A percentile compares a stretch with the other conserved stretches of the same genome.
phyloP scores from a whole-genome alignment of 108 stramenopile species.

The Skeletonema tropicum region DNA sequence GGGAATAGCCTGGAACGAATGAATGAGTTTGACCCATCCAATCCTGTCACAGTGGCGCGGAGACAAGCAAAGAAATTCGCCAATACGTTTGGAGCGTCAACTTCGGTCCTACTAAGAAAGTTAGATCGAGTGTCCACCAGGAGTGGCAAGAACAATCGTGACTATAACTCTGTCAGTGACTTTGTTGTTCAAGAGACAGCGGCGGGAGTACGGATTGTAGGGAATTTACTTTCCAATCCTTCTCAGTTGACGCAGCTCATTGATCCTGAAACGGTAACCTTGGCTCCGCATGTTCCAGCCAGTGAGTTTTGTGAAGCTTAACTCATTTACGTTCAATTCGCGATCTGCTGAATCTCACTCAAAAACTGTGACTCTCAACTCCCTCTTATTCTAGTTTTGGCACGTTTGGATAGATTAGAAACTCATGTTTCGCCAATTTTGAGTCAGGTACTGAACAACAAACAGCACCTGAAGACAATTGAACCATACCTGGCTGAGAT shows the following conservation, averaged over 20 bases:
- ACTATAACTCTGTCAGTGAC: constrained; percentile 54
- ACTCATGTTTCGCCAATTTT: constrained; percentile 64
- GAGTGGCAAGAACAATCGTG: constrained; percentile 49
- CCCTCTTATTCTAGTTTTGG: no score
- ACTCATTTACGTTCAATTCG: no score
- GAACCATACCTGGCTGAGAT: constrained; percentile 68
- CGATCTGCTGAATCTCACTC: no score
- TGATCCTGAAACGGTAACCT: constrained; percentile 67
- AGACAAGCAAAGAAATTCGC: constrained; percentile 36
- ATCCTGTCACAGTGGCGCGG: constrained; percentile 33
- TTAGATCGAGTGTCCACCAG: constrained; percentile 55
- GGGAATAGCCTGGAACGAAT: constrained; percentile 38
- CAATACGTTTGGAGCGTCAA: constrained; percentile 45
- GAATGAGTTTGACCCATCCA: constrained; percentile 33
- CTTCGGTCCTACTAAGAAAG: constrained; percentile 61
- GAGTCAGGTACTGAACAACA: constrained; percentile 67
- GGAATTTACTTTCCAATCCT: constrained; percentile 51
- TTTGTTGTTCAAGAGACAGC: constrained; percentile 56
- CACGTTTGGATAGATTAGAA: constrained; percentile 65
- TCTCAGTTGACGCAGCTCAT: constrained; percentile 53
- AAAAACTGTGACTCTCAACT: no score
- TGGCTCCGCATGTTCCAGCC: constrained; percentile 68
- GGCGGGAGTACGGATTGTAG: constrained; percentile 58
- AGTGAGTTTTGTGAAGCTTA: no score
- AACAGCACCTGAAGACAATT: constrained; percentile 63